Evolutionary conservation across 2,329 filamentous ascomycete species (phyloP), one percentile per base, ranked within the genome.

Genomic region (Sporothrix brasiliensis): DNA sequence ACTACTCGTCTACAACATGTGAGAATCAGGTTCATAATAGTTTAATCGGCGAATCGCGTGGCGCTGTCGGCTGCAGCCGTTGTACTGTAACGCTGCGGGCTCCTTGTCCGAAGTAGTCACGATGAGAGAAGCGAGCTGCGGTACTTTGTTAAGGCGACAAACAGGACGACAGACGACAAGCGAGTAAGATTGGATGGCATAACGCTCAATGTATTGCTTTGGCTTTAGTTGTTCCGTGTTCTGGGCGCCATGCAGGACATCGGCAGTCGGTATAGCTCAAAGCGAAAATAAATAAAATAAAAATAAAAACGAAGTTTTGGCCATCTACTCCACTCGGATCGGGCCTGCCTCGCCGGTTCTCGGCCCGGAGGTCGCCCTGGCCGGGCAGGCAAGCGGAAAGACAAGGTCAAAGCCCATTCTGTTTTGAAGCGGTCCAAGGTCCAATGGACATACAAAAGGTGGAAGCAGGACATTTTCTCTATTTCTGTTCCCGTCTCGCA

Each of bases 341-440:
- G 58, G 58, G 21, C 6, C 44, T 50, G 24, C 61, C 4, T 34
- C 27, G 21, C 47, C 63, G 63, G 53, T 67, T 67, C 19, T 67
- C 63, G 63, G 63, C 63, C 47, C 63, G 63, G 61, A 65, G 44
- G 41, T 67, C 16, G 30, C 27, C 30, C 27, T 41, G 27, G 27
- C 63, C 49, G n/a, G 21, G 5, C 44, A 39, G 9, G 49, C 63
- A 52, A 41, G 63, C 63, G 63, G 63, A 67, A 41, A 30, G 53
- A 19, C 50, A 63, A 11, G 60, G 60, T 41, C 60, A 63, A 63
- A 47, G 19, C 14, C 34, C 30, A 34, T 21, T 14, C 14, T n/a
- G 34, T 34, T 44, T 44, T 61, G 24, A n/a, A 63, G 21, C 11
- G 9, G 4, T 3, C 34, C 34, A 9, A 63, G n/a, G 58, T 27